Conservation (phyloP, 345 rosid genomes). For the Salix arbutifolia region DNA sequence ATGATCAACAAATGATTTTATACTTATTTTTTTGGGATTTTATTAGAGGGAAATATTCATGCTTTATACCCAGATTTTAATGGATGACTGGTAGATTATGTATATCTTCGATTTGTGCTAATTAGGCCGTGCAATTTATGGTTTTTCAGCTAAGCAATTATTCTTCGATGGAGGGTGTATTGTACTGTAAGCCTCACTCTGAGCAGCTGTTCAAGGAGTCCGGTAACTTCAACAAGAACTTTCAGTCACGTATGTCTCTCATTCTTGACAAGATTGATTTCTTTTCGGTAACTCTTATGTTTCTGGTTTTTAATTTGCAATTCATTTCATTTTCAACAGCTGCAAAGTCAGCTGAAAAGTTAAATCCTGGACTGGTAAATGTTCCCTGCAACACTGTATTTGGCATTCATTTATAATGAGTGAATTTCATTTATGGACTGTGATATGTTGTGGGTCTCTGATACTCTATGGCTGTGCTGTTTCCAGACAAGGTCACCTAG, state of each 20-base stretch:
- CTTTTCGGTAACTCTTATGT: background rate
- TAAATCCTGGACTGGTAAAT: constrained; percentile 80
- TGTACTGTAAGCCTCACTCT: constrained; percentile 95
- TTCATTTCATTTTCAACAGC: constrained; percentile 53
- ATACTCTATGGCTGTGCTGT: constrained; percentile 23
- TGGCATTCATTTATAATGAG: background rate
- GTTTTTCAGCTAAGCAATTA: constrained; percentile 76
- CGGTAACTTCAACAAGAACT: constrained; percentile 88
- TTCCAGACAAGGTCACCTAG: constrained; percentile 90
- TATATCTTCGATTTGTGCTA: constrained; percentile 5
- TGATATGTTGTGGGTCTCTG: constrained; percentile 13
- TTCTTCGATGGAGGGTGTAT: constrained; percentile 96
- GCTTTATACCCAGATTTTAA: background rate
- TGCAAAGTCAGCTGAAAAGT: constrained; percentile 81
- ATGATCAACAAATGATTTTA: background rate
- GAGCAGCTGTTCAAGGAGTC: constrained; percentile 97
- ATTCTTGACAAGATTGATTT: background rate
- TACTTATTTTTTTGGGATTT: background rate
- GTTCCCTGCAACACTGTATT: constrained; percentile 10
- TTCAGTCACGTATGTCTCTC: constrained; percentile 72
- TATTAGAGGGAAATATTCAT: background rate
- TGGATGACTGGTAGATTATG: background rate
- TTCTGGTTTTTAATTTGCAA: constrained; percentile 20
- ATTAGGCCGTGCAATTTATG: constrained; percentile 12
- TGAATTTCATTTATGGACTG: constrained; percentile 1